Evolutionary conservation across 2,329 filamentous ascomycete genomes (phyloP).

Genomic region (Botrytis byssoidea): DNA sequence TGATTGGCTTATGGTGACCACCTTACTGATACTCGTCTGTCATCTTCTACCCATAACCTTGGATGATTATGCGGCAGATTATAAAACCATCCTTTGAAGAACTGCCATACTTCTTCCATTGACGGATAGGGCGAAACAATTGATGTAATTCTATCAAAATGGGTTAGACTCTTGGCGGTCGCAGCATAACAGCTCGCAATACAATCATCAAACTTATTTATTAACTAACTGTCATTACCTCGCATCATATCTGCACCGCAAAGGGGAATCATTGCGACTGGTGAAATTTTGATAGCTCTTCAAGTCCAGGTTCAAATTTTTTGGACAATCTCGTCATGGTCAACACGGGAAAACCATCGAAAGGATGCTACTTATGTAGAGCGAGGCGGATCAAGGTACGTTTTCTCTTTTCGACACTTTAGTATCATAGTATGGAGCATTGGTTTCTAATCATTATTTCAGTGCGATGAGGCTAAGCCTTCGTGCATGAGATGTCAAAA

Average conservation of each 20-base stretch:
- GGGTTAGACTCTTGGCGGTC: neutral
- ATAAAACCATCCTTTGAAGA: neutral
- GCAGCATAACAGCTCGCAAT: neutral
- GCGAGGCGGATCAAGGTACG: slow-evolving; percentile 23
- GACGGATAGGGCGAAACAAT: neutral
- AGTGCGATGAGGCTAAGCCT: slow-evolving; percentile 66
- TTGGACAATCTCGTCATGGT: slow-evolving; percentile 1
- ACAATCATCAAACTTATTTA: neutral
- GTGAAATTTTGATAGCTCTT: neutral
- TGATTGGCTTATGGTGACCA: neutral
- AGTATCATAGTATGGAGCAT: neutral
- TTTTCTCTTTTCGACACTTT: neutral
- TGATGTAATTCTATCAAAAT: neutral
- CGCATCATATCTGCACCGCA: neutral
- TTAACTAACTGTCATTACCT: neutral
- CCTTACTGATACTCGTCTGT: neutral
- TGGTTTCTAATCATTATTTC: neutral
- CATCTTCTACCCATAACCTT: neutral
- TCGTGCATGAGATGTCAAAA: slow-evolving; percentile 62
- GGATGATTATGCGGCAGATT: neutral
- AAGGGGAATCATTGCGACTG: neutral
- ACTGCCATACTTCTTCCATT: neutral
- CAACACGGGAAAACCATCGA: slow-evolving; percentile 20
- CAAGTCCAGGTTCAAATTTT: neutral
- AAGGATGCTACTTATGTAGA: slow-evolving; percentile 24